Percentiles rank a stretch among this genome's conserved stretches.
These are phyloP conservation scores for Ophioceras dolichostomum DNA, from an alignment of 2,329 filamentous ascomycete genomes.

Conservation along the genomic window DNA sequence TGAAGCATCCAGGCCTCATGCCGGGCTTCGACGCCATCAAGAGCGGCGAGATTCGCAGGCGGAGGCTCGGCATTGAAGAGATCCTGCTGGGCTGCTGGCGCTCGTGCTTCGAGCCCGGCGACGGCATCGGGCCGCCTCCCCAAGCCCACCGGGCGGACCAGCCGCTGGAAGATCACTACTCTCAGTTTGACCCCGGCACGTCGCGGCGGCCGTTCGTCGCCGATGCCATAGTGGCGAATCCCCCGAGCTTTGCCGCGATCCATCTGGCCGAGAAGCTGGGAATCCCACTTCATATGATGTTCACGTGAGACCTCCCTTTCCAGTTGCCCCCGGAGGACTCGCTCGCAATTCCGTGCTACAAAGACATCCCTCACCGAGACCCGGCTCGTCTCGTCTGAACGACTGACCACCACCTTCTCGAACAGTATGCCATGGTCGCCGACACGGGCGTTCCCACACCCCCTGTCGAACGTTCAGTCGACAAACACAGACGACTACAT, in stretches of 20 bases:
- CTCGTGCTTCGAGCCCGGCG: conserved; percentile 56
- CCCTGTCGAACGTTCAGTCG: conserved; percentile 61
- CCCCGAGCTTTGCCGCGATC: conserved; percentile 53
- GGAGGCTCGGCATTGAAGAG: conserved; percentile 62
- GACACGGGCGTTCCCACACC: conserved; percentile 63
- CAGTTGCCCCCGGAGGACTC: too few relatives aligned
- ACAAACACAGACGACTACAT: conserved; percentile 62
- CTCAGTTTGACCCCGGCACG: background rate
- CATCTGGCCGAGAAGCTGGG: conserved; percentile 54
- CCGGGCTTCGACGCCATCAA: conserved; percentile 67
- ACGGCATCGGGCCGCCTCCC: conserved; percentile 3
- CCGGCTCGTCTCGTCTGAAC: too few relatives aligned
- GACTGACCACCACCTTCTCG: background rate
- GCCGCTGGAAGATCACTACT: background rate
- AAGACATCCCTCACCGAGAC: too few relatives aligned
- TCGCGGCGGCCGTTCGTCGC: conserved; percentile 46
- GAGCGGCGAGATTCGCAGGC: conserved; percentile 63
- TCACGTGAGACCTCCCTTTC: conserved; percentile 37
- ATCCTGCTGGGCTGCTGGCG: conserved; percentile 81
- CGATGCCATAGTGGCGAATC: conserved; percentile 53
- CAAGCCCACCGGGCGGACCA: background rate
- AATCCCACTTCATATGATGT: conserved; percentile 60
- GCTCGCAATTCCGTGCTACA: too few relatives aligned
- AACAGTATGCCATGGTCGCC: conserved; percentile 23
- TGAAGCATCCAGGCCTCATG: conserved; percentile 78